Evolutionary conservation across 805 yeast species (phyloP), one percentile per base, ranked within the genome.

Genomic region (Jamesozyma spencerorum): DNA sequence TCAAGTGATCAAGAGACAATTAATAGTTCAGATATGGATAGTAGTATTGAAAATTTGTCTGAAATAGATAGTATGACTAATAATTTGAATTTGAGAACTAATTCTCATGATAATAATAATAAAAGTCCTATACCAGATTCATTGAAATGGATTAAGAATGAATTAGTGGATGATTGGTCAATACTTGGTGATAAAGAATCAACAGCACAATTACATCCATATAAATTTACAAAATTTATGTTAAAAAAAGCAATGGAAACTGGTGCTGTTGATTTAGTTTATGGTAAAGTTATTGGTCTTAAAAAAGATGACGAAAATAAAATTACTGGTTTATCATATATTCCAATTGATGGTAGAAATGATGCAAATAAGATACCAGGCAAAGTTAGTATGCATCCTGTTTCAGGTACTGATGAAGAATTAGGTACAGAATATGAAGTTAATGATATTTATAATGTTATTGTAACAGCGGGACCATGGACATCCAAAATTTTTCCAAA

Each of bases 161-260:
- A 73, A 3, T 57, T 81, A 20, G 78, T 90, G 6, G 72, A 71
- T 42, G 79, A 74, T 41, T 86, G 94, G 80, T 77, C 88, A 2
- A 72, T 76, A 7, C 63, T 90, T 38, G 97, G 97, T 24, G 90
- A 84, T 18, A 72, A 75, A 24, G 88, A 81, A 45, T 79, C 94
- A 12, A 90, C 97, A 1, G 97, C 97, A 0, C 97, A 92, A 63
- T 95, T 92, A 5, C 97, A 90, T 58, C 97, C 98, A 2, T 86
- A 82, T 64, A 81, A 81, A 56, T 88, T 92, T 63, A 90, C 97
- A n/a, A 82, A 81, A 40, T 84, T 75, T 56, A 68, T 90, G 10
- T 64, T 90, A 46, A 75, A 77, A 47, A 81, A 85, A 55, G 94
- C 95, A 37, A 75, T 83, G 50, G 86, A 82, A 48, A 66, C 81